Percentiles rank a stretch among this genome's conserved stretches.
phyloP scores from a whole-genome alignment of 2,329 filamentous ascomycete genomes.

The Xylaria sp. region DNA sequence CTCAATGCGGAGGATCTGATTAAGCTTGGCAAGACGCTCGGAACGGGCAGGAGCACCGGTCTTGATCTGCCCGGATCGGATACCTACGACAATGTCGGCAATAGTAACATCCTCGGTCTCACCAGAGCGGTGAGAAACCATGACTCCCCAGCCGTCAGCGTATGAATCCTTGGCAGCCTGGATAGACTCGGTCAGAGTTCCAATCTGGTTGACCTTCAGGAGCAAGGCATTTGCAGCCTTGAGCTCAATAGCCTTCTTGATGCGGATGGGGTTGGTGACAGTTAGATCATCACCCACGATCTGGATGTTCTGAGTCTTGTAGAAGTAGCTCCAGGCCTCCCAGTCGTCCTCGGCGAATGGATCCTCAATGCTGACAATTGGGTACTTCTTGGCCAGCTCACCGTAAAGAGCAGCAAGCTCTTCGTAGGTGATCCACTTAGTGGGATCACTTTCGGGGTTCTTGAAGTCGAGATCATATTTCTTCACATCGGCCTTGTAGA shows the following conservation, averaged over 20 bases:
- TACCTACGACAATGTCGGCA: conserved; percentile 95
- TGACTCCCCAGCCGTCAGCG: conserved; percentile 95
- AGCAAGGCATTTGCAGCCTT: conserved; percentile 99
- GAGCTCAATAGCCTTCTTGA: conserved; percentile 99
- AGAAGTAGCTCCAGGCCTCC: conserved; percentile 99
- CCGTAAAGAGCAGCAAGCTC: conserved; percentile 94
- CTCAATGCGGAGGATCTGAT: conserved; percentile 99
- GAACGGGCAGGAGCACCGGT: conserved; percentile 95
- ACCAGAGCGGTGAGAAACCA: conserved; percentile 99
- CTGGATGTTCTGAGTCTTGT: conserved; percentile 98
- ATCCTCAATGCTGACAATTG: conserved; percentile 98
- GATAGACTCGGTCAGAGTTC: conserved; percentile 98
- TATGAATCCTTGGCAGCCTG: conserved; percentile 99
- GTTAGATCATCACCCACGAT: conserved; percentile 98
- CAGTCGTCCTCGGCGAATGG: conserved; percentile 99
- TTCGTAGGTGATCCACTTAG: conserved; percentile 99
- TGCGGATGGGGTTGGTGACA: conserved; percentile 97
- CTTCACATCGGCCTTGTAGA: conserved; percentile 97
- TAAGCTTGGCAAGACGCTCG: conserved; percentile 99
- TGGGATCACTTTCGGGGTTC: conserved; percentile 96
- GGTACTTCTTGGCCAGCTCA: conserved; percentile 90
- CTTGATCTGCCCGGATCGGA: conserved; percentile 98
- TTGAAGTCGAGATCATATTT: conserved; percentile 99
- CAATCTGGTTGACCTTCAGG: conserved; percentile 99
- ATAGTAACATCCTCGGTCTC: conserved; percentile 99